Evolutionary conservation across 2,329 filamentous ascomycete genomes (phyloP).

Genomic region (Elsinoe fawcettii): DNA sequence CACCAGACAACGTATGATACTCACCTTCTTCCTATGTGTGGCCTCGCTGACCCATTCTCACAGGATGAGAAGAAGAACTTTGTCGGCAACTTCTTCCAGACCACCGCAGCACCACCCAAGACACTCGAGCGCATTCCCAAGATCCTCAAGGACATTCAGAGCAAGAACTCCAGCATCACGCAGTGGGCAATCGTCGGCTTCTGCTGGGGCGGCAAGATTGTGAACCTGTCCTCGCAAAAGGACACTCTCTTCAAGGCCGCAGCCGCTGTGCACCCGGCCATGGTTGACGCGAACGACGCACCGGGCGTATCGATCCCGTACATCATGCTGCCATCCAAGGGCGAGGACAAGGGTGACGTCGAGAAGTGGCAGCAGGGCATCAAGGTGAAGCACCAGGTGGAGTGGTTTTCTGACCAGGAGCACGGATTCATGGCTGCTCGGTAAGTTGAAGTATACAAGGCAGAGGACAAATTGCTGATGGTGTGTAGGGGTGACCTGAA

Average conservation of each 20-base stretch:
- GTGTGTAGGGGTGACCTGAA: slow-evolving; percentile 35
- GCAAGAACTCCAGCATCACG: slow-evolving; percentile 40
- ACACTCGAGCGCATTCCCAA: slow-evolving; percentile 49
- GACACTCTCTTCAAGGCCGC: slow-evolving; percentile 51
- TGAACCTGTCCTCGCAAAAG: slow-evolving; percentile 45
- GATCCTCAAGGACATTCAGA: slow-evolving; percentile 47
- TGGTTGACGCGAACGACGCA: slow-evolving; percentile 53
- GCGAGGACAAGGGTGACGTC: slow-evolving; percentile 48
- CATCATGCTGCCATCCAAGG: slow-evolving; percentile 49
- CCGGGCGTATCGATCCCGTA: slow-evolving; percentile 49
- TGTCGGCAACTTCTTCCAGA: slow-evolving; percentile 52
- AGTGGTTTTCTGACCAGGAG: slow-evolving; percentile 43
- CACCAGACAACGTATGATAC: slow-evolving; percentile 41
- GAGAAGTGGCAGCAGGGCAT: slow-evolving; percentile 42
- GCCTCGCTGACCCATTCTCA: not conserved
- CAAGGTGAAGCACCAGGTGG: slow-evolving; percentile 40
- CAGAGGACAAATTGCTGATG: not conserved
- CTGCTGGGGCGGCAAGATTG: slow-evolving; percentile 48
- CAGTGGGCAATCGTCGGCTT: slow-evolving; percentile 54
- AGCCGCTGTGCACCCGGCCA: slow-evolving; percentile 51
- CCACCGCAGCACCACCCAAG: slow-evolving; percentile 50
- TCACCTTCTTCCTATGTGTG: not conserved
- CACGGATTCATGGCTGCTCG: slow-evolving; percentile 40
- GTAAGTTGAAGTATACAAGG: slow-evolving; percentile 18
- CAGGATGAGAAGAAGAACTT: slow-evolving; percentile 51